Evolutionary conservation across 768 basidiomycete genomes (phyloP), one percentile per base, ranked within the genome.

Genomic region (Porpolomopsis calyptriformis): DNA sequence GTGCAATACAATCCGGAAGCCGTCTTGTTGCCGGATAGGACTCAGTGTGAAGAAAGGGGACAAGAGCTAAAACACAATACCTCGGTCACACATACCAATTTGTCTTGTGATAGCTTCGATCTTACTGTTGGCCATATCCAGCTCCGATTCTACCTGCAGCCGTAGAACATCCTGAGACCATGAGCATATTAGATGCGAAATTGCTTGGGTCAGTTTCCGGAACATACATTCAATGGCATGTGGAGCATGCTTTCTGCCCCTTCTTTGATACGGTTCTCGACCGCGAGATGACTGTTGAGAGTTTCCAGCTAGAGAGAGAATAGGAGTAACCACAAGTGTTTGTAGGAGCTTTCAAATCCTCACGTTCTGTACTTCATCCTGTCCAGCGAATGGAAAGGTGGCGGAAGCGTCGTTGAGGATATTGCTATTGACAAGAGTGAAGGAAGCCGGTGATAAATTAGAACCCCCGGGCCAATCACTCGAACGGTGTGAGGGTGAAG

Each of bases 191-290:
- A 11, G 41, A 20, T 19, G 60, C 55, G 24, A 37, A 38, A 16
- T n/a, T 23, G 3, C 14, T 4, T 25, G 11, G 16, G 9, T 25
- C 18, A 44, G 29, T 19, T 25, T 24, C n/a, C 14, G 20, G 31
- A 9, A 62, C 69, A 55, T 48, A 80, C 81, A 38, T 69, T 69
- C 33, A 79, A 57, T 25, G 71, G 64, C 64, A 86, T 81, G 53
- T 79, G 78, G 11, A 96, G 68, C 50, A 97, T 72, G 53, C 85
- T 91, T 68, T 93, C 89, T 1, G 92, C 92, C 9, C 92, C 92
- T 61, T 91, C 90, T 60, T 80, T 89, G 50, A 96, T 89, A 45
- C 84, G 73, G 50, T 77, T 78, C 64, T 92, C 83, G 49, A 85
- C 72, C 44, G 77, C 76, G 16, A 93, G 69, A 56, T 80, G 78